Evolutionary conservation across 768 basidiomycete species (phyloP).

Genomic region (Lentinula aciculospora): DNA sequence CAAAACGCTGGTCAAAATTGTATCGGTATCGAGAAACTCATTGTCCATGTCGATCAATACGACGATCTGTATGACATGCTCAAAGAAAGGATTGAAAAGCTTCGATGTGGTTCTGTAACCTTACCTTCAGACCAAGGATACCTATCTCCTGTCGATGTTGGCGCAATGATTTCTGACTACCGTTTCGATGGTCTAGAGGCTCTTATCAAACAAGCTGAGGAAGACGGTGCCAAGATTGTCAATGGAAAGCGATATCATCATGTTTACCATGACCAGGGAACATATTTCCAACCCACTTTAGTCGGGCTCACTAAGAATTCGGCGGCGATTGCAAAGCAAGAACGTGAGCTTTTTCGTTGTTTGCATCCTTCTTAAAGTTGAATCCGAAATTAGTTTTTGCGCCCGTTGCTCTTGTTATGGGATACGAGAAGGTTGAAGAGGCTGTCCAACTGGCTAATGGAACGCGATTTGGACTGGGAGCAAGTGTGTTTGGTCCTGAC

Average conservation of each 20-base stretch:
- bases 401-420: slow-evolving; percentile 82
- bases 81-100: slow-evolving; percentile 51
- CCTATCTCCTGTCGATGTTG: slow-evolving; percentile 73
- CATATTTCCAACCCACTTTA: slow-evolving; percentile 85
- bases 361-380: slow-evolving; percentile 1
- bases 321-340: slow-evolving; percentile 75
- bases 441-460: slow-evolving; percentile 86
- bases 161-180: slow-evolving; percentile 76
- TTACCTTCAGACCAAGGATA: slow-evolving; percentile 62
- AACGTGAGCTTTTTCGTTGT: slow-evolving; percentile 46
- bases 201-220: slow-evolving; percentile 64
- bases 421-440: slow-evolving; percentile 79
- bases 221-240: slow-evolving; percentile 52
- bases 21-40: slow-evolving; percentile 91
- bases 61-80: slow-evolving; percentile 68
- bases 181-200: slow-evolving; percentile 66
- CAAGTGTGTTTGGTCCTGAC: slow-evolving; percentile 89
- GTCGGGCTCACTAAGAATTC: slow-evolving; percentile 68
- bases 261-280: slow-evolving; percentile 61
- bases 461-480: slow-evolving; percentile 86
- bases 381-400: slow-evolving; percentile 67
- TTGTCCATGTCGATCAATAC: slow-evolving; percentile 78
- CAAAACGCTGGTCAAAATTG: slow-evolving; percentile 96
- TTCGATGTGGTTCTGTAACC: slow-evolving; percentile 78
- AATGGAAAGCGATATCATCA: slow-evolving; percentile 69